Evolutionary conservation across 2,329 filamentous ascomycete genomes (phyloP), one percentile per base, ranked within the genome.

Genomic region (Mariannaea sp.): DNA sequence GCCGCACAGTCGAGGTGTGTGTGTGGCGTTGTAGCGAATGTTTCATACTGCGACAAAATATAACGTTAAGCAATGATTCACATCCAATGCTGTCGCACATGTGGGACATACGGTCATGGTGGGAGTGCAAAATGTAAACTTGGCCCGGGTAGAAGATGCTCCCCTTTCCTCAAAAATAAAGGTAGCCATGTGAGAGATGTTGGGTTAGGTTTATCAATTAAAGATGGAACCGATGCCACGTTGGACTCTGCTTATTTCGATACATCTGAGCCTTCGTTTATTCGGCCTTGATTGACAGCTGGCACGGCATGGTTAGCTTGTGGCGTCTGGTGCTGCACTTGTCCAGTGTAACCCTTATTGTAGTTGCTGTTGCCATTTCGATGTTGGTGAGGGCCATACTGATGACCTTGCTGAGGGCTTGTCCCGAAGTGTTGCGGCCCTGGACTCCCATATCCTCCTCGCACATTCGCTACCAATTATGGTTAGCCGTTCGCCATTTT

Each of bases 351-450:
- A 58, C 75, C 78, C 69, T 83, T 82, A 59, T 74, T 77, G 55
- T 81, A 80, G 53, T 75, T 81, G 67, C 78, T 80, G 61, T 77
- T 80, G 59, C 81, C 81, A 64, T 79, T 85, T 52, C 67, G 60
- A 82, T 83, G 66, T 58, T 81, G 80, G 56, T 80, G 79, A 32
- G 78, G 78, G 2, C 79, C 79, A 65, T 84, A 87, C 62, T 87
- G 83, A 67, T 87, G 84, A 62, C 77, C 73, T 55, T 87, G 83
- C 58, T 87, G 85, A 44, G 85, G 85, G 64, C 85, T 88, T 29
- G 80, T 83, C 49, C 84, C 81, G 67, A 81, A 87, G 57, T 87
- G 86, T 60, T 85, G 83, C 32, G 80, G 77, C 47, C 81, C 80
- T 27, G 76, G 74, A 47, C 81, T 82, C 61, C 77, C 80, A 69